Base-by-base conservation (phyloP, 805 yeast genomes). In the Candida gorgasii region DNA sequence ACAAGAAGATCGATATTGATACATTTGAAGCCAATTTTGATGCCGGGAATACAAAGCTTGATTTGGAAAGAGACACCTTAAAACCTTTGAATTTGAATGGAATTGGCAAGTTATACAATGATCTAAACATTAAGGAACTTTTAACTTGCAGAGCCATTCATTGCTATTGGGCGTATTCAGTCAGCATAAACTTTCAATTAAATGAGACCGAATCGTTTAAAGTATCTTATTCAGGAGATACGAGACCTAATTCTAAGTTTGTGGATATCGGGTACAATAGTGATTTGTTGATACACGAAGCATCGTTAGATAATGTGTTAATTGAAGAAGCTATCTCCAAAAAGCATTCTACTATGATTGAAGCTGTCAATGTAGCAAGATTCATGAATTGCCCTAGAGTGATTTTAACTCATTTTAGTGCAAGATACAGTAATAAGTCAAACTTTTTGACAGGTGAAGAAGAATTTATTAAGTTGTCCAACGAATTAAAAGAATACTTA, bases 211-310 rank as follows among this genome's bases (percentile, higher is more conserved):
- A 61, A 13, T 45, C 55, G 0, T 89, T 89, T 68, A 84, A 79
- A 51, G 70, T 90, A 1, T 84, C 97, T 0, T 93, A 87, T 59
- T 89, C 97, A 2, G 99, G 99, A 9, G 99, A 93, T 58, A 88
- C 98, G 0, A 78, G 97, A 53, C 99, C 99, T 0, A 82, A 80
- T 49, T 55, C 65, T 3, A 64, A 59, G 37, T 89, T 89, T 62
- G 78, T 84, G 0, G 71, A 65, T 2, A 76, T 87, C 40, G 98
- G 97, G 1, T 46, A 57, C 15, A 60, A 69, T 9, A 78, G 88
- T 19, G 92, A 89, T 56, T 60, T 93, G 37, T 71, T 93, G 45
- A 82, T 93, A 37, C 99, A 93, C 61, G 99, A 93, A 61, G 90
- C 97, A 0, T 88, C 99, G 0, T 75, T 93, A 47, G 97, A 88